Conservation (phyloP, 345 rosid genomes). For the Turritis glabra region DNA sequence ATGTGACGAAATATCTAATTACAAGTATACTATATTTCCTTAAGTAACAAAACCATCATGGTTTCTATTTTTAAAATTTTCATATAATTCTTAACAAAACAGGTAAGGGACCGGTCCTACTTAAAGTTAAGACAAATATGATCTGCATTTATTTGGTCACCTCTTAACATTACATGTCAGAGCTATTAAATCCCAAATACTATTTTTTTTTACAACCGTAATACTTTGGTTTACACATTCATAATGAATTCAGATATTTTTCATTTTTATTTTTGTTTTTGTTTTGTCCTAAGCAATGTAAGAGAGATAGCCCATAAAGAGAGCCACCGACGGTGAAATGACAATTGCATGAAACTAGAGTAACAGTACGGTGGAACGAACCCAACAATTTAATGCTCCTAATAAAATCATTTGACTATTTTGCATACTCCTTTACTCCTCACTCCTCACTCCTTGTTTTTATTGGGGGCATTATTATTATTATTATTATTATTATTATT, state of each 20-base stretch:
- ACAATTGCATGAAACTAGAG: background rate
- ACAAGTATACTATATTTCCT: too few species aligned
- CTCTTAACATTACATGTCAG: background rate
- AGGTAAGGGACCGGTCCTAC: background rate
- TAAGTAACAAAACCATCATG: too few species aligned
- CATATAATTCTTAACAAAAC: background rate
- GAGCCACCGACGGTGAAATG: constrained; percentile 24
- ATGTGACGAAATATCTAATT: too few species aligned
- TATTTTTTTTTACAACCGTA: too few species aligned
- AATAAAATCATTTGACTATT: constrained; percentile 15
- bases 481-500: too few species aligned
- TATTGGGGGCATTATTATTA: too few species aligned
- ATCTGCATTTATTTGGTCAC: background rate
- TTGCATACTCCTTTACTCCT: background rate
- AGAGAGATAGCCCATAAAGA: background rate
- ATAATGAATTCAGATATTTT: background rate
- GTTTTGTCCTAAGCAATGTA: background rate
- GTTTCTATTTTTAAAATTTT: too few species aligned
- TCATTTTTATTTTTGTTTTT: background rate
- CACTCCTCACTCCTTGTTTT: too few species aligned
- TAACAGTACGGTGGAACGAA: background rate
- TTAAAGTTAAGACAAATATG: background rate
- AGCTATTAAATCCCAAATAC: background rate
- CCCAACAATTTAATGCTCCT: constrained; percentile 5
- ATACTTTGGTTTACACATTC: background rate